Evolutionary conservation across 345 rosid species (phyloP), one percentile per base, ranked within the genome.

Genomic region (Linum trigynum): DNA sequence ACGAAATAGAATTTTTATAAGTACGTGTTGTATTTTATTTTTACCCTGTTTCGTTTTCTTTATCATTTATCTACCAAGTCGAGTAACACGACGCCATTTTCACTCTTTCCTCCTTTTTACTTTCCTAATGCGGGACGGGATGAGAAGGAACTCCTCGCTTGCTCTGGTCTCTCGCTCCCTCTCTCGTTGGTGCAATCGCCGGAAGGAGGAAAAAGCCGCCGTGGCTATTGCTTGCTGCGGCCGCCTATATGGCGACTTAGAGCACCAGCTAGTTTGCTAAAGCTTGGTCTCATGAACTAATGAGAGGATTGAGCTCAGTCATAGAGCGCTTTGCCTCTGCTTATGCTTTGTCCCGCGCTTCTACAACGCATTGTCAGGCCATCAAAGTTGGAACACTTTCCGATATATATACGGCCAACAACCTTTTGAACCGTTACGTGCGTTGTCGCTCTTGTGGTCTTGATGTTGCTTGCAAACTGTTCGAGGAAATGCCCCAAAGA

Each of bases 401-500:
- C 0, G 83, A 85, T 55, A 65, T 80, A 10, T 90, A 82, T 70
- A 10, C 59, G 15, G 80, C 84, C 73, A 87, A 90, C 73, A 75
- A 80, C n/a, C 35, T 90, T 17, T 36, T 89, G 9, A 76, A 36
- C 37, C 70, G 62, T 1, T 85, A 81, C 14, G 0, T 66, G 0
- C 80, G 69, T 70, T 67, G 78, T 9, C 51, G 71, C 35, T 23
- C 1, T 10, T 38, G 7, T 1, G 74, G 71, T 7, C 5, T 85
- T 3, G 2, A 36, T 15, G 0, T 69, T 57, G 95, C 91, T 9
- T 59, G 61, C 73, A 75, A 74, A 16, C 1, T 90, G 84, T 90
- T 89, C 79, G 83, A 74, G 55, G 91, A 80, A 80, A 81, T 90
- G 80, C 51, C 68, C 56, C 70, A 67, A 11, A 80, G 83, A 74